Evolutionary conservation across 768 basidiomycete genomes (phyloP).

Genomic region (Russula sp.): DNA sequence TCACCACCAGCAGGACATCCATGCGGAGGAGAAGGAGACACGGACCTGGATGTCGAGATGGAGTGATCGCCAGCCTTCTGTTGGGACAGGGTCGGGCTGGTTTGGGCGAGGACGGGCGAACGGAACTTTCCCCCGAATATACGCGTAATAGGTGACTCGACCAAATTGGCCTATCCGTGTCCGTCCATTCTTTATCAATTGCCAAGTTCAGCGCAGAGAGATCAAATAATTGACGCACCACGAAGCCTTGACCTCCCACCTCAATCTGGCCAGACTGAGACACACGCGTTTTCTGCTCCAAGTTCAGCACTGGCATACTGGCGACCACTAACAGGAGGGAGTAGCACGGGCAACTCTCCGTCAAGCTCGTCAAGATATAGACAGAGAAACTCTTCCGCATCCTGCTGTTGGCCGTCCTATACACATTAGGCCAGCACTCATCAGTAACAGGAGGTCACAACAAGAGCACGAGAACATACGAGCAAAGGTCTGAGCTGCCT

Average conservation of each 20-base stretch:
- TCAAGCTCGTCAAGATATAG: no score
- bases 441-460: no score
- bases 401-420: no score
- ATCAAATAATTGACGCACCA: not conserved
- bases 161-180: not conserved
- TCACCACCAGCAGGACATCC: not conserved
- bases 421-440: no score
- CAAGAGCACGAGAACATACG: no score
- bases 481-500: no score
- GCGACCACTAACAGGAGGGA: not conserved
- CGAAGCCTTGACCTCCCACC: not conserved
- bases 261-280: not conserved
- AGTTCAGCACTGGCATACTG: not conserved
- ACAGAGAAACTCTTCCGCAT: no score
- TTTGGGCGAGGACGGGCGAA: slow-evolving; percentile 77
- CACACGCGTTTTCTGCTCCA: not conserved
- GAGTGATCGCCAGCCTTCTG: slow-evolving; percentile 81
- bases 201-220: not conserved
- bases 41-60: slow-evolving; percentile 79
- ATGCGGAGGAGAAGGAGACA: not conserved
- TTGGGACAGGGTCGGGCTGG: slow-evolving; percentile 78
- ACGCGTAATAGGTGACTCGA: not conserved
- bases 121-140: slow-evolving; percentile 47
- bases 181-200: not conserved
- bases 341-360: not conserved